Evolutionary conservation across 768 basidiomycete species (phyloP).

Genomic region (Macrolepiota dolichaula): DNA sequence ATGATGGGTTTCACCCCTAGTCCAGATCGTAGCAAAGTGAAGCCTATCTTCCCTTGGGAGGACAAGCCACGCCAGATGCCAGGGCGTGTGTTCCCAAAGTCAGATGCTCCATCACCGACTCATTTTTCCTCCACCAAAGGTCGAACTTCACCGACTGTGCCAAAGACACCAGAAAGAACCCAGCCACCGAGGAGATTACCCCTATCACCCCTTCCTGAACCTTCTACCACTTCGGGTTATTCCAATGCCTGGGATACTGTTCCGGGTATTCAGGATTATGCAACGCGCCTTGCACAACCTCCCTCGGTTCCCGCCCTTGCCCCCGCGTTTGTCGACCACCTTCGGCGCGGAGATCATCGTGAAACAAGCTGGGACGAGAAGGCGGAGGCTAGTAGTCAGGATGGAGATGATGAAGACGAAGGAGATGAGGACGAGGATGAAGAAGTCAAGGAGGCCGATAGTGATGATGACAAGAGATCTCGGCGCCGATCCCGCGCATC

Average conservation of each 20-base stretch:
- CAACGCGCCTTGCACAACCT: constrained; percentile 55
- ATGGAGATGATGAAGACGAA: constrained; percentile 81
- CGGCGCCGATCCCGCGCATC: constrained; percentile 27
- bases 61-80: constrained; percentile 64
- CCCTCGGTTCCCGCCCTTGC: constrained; percentile 35
- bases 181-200: constrained; percentile 19
- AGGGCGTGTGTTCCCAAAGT: constrained; percentile 69
- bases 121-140: constrained; percentile 34
- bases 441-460: constrained; percentile 27
- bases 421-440: constrained; percentile 59
- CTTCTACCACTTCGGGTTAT: constrained; percentile 61
- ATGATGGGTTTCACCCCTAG: constrained; percentile 38
- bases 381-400: constrained; percentile 68
- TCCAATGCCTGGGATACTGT: constrained; percentile 84
- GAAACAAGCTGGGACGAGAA: constrained; percentile 49
- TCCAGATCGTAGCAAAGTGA: constrained; percentile 73
- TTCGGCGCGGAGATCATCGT: constrained; percentile 27
- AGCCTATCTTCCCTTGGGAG: constrained; percentile 95
- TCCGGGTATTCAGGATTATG: constrained; percentile 78
- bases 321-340: constrained; percentile 49
- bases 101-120: constrained; percentile 52
- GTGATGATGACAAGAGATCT: constrained; percentile 25
- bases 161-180: constrained; percentile 33
- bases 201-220: constrained; percentile 44
- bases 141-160: constrained; percentile 32